A percentile compares a stretch with the other conserved stretches of the same genome.
Conservation (phyloP, 2,329 filamentous ascomycete genomes). For the Paramyrothecium roridum region DNA sequence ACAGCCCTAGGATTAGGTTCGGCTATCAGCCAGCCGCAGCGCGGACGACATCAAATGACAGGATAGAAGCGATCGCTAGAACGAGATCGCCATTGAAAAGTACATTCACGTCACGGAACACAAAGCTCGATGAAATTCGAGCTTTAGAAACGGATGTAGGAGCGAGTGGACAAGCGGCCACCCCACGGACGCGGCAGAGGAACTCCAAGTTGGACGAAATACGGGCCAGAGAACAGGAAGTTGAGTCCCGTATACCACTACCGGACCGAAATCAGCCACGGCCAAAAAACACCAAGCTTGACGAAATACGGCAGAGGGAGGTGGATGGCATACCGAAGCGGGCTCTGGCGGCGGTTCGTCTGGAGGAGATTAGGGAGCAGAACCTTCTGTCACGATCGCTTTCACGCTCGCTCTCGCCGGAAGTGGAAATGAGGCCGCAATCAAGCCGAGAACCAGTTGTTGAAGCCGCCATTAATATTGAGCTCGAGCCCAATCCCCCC, state of each 20-base stretch:
- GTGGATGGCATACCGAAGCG: constrained; percentile 40
- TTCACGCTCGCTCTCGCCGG: constrained; percentile 41
- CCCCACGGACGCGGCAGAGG: constrained; percentile 10
- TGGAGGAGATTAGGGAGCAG: constrained; percentile 51
- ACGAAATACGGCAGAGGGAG: constrained; percentile 45
- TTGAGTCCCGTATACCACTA: constrained; percentile 26
- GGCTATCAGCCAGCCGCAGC: constrained; percentile 30
- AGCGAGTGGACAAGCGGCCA: constrained; percentile 14
- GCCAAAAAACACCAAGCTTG: constrained; percentile 41
- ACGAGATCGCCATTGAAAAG: constrained; percentile 16
- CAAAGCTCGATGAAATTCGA: constrained; percentile 42
- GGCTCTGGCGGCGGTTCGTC: constrained; percentile 43
- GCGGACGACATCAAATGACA: constrained; percentile 27
- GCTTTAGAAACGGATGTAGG: constrained; percentile 35
- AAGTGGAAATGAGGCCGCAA: constrained; percentile 25
- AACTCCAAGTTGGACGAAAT: constrained; percentile 34
- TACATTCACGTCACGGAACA: constrained; percentile 25
- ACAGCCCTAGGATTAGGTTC: constrained; percentile 50
- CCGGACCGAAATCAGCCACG: constrained; percentile 22
- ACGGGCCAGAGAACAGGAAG: constrained; percentile 26
- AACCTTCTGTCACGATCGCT: constrained; percentile 43
- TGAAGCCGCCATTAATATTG: constrained; percentile 7
- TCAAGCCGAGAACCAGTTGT: constrained; percentile 14
- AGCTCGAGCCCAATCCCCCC: constrained; percentile 12
- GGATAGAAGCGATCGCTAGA: constrained; percentile 11